Base-by-base conservation (phyloP, 2,329 filamentous ascomycete species). In the Fusarium clavum region DNA sequence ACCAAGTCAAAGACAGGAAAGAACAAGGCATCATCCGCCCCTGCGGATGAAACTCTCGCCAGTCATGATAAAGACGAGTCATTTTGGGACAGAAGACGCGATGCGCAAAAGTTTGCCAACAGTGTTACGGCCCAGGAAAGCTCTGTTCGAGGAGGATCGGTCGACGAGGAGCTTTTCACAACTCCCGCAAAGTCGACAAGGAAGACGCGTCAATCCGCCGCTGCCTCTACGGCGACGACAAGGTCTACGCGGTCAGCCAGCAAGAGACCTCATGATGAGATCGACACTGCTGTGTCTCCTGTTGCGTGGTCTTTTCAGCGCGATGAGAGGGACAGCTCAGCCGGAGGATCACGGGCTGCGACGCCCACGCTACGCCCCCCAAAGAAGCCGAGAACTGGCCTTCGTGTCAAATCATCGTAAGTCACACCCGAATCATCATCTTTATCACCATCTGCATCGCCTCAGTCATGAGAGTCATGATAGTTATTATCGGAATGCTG, bases 371-470 rank as follows among this genome's bases (percentile, higher is more conserved):
- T 85, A 57, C 86, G 86, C 43, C 83, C 87, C 32, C 79, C 83
- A 64, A 90, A 90, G 83, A 90, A 87, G 79, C 82, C 84, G 52
- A 87, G 88, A 77, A 86, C 85, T 56, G 89, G 88, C 41, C 83
- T 88, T 64, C 88, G 90, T 71, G 85, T 91, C 76, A 92, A 92
- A 81, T 87, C 85, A 79, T 92, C 90, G 90, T 91, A 82, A 86
- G 89, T 90, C 67, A 72, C 73, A 66, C 43, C 46, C 54, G 46
- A 49, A 48, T 44, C 45, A 47, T 57, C 44, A 48, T 51, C 22
- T 46, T 24, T 47, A 41, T 34, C 32, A 32, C 30, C 27, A 54
- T 41, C 30, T 32, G 45, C 57, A 46, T 59, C 46, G 43, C 38
- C 32, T 18, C 44, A 27, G 67, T 64, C 43, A 30, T 8, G 24